Conservation (phyloP, 768 basidiomycete species). For the Boletus barrowsii region DNA sequence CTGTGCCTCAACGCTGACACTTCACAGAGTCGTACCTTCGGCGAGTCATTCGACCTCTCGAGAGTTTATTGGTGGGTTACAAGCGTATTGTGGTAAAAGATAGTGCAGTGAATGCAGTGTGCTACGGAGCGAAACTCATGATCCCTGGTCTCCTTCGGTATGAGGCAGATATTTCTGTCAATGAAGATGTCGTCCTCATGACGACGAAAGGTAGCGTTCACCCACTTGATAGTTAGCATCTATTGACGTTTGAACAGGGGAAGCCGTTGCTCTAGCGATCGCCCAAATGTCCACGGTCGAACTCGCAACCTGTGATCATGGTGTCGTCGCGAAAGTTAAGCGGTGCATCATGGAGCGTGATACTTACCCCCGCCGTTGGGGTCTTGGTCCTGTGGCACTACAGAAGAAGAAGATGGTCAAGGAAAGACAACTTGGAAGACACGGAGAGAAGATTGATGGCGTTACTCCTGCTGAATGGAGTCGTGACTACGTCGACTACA, state of each 20-base stretch:
- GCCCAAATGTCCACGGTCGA: constrained; percentile 99
- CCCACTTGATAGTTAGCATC: not conserved
- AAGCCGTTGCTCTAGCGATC: constrained; percentile 91
- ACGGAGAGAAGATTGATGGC: constrained; percentile 85
- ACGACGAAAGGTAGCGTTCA: constrained; percentile 81
- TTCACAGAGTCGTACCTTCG: constrained; percentile 88
- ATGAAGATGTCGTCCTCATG: constrained; percentile 98
- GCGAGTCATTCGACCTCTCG: constrained; percentile 90
- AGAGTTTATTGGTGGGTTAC: constrained; percentile 91
- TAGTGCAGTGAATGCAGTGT: constrained; percentile 97
- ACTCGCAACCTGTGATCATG: constrained; percentile 96
- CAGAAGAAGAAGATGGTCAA: constrained; percentile 99
- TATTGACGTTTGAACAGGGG: constrained; percentile 45
- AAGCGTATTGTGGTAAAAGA: constrained; percentile 99
- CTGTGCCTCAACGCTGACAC: constrained; percentile 12
- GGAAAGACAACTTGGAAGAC: constrained; percentile 95
- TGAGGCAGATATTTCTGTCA: constrained; percentile 88
- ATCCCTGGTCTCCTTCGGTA: constrained; percentile 97
- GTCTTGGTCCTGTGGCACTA: constrained; percentile 92
- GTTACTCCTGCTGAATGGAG: constrained; percentile 91
- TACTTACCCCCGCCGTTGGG: constrained; percentile 97
- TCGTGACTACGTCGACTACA: constrained; percentile 92
- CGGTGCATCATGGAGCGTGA: constrained; percentile 99
- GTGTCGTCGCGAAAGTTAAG: constrained; percentile 98
- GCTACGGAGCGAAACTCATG: constrained; percentile 99